A percentile compares a stretch with the other conserved stretches of the same genome.
Evolutionary conservation across 306 rosid species (phyloP).

Genomic region (Pyrus betulifolia): DNA sequence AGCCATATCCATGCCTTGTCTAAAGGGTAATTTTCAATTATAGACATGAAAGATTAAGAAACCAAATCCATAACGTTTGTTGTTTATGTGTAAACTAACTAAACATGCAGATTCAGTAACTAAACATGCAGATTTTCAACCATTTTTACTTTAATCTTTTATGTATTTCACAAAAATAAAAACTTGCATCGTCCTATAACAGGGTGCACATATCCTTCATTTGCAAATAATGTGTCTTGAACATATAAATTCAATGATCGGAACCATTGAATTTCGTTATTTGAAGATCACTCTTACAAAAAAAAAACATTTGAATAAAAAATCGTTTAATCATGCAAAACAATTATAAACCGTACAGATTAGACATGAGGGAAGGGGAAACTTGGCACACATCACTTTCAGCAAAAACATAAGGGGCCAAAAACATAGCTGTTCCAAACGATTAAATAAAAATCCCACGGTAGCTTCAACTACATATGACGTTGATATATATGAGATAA

Average conservation of each 20-base stretch:
- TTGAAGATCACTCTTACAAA: no score
- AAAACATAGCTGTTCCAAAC: conserved; percentile 2
- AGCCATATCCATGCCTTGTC: not conserved
- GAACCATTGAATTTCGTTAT: no score
- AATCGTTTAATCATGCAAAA: not conserved
- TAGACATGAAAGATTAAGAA: not conserved
- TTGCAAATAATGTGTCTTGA: no score
- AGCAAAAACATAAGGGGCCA: conserved; percentile 14
- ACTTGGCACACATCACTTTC: conserved; percentile 29
- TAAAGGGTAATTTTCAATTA: not conserved
- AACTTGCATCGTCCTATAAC: no score
- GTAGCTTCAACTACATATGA: conserved; percentile 18
- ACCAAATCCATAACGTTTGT: not conserved
- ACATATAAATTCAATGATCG: no score
- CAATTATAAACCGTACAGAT: not conserved
- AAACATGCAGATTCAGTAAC: not conserved
- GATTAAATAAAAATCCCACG: not conserved
- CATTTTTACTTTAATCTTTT: not conserved
- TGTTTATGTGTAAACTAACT: not conserved
- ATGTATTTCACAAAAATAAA: not conserved
- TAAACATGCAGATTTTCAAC: not conserved
- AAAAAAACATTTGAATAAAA: not conserved
- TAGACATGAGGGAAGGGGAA: conserved; percentile 15
- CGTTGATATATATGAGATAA: not conserved
- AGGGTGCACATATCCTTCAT: no score